Base-by-base conservation (phyloP, 768 basidiomycete genomes). In the Suillus bovinus region DNA sequence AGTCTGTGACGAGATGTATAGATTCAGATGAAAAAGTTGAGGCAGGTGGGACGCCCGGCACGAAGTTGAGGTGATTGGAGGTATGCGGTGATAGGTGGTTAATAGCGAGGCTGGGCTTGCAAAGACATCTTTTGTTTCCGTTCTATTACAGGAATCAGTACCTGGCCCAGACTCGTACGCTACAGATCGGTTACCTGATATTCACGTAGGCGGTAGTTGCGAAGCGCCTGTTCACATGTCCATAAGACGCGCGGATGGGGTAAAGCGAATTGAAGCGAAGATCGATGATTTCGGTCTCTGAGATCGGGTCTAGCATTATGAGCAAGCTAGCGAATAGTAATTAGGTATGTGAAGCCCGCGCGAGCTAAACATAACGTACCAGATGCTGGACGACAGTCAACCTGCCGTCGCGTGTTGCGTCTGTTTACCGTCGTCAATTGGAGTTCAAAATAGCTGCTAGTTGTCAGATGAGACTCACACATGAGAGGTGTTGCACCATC, bases 401-500 rank as follows among this genome's bases (percentile, higher is more conserved):
- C 66, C 81, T 83, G 52, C 87, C 85, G 72, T 93, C 91, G 61
- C 91, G 86, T 52, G 89, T 84, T 34, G 91, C 90, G 74, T 93
- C 91, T 93, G 70, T 61, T 64, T 9, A 17, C 16, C 55, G 59
- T 41, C 64, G 39, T 27, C 8, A 24, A 46, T 53, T 50, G 41
- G 61, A 58, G 59, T 65, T 54, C 36, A 60, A 61, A 11, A 56
- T 39, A 17, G 17, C 17, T 20, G 24, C 54, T 11, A 39, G 10
- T 1, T 58, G 54, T 53, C 44, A 62, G 60, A 54, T 33, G 16
- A 34, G 29, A 79, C 87, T 77, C 79, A 93, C 91, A 93, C 91
- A 93, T 93, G 63, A 93, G 79, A 7, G 91, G 85, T 31, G 91
- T 93, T 27, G 88, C 90, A 8, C 89, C 89, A 68, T 88, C 85